Base-by-base conservation (phyloP, 31 red algal species). In the Bonnemaisonia californica region DNA sequence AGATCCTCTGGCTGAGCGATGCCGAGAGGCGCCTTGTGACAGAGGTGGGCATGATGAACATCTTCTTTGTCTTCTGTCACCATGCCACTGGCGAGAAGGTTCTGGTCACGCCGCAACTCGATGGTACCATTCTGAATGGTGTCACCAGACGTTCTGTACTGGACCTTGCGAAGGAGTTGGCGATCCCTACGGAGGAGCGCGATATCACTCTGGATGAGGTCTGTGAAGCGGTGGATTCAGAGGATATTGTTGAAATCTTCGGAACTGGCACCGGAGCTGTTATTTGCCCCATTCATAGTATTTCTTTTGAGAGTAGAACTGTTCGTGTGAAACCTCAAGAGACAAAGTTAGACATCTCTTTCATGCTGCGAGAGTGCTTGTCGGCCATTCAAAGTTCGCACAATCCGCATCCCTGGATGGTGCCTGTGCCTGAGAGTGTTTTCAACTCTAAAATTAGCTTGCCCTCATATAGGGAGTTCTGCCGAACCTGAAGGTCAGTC, bases 31-130 rank as follows among this genome's bases (percentile, higher is more conserved):
- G 38, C 12, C 22, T 36, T 16, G 83, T 91, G 9, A 86, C 82
- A 12, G 88, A 91, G 54, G 88, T 76, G 29, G 88, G 88, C 24
- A 84, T 87, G 31, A 91, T 91, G 88, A 91, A 91, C 71, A 70
- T 91, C 61, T 91, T 91, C 57, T 82, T 86, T n/a, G 71, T 87
- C 22, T 37, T 68, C 5, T 16, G 45, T 51, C 9, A 51, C 16
- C 3, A 47, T 28, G 32, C 37, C 12, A 11, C 54, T 1, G 80
- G 41, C 19, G 57, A 59, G 33, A 74, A 19, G 41, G 24, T n/a
- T 23, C 30, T 82, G 19, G 75, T 81, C 33, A 71, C 88, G 11
- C 82, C 88, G 11, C 30, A 41, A 32, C 24, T 64, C 24, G 60
- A 70, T 64, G 88, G 88, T 4, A 84, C 79, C 9, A 91, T 91